Evolutionary conservation across 495 filamentous ascomycete genomes (phyloP).

Genomic region (Copromyces sp.): DNA sequence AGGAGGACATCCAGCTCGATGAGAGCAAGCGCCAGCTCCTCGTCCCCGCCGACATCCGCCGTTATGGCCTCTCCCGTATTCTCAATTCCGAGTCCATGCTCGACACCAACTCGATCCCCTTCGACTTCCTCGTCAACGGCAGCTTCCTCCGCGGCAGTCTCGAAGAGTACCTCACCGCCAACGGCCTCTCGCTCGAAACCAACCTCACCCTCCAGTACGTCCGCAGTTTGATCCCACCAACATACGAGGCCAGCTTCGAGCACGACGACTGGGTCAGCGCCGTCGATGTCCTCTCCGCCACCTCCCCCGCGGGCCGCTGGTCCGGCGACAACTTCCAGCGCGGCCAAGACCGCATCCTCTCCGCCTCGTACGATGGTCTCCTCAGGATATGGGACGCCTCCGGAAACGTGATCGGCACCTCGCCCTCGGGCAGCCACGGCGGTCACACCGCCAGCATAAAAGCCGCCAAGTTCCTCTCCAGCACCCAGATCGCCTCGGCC

Average conservation of each 20-base stretch:
- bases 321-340: slow-evolving; percentile 30
- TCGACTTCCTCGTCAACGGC: slow-evolving; percentile 93
- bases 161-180: slow-evolving; percentile 74
- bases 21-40: slow-evolving; percentile 43
- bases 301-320: slow-evolving; percentile 52
- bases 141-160: slow-evolving; percentile 79
- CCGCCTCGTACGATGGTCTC: slow-evolving; percentile 80
- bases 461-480: slow-evolving; percentile 67
- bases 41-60: slow-evolving; percentile 61
- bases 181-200: slow-evolving; percentile 81
- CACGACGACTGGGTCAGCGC: slow-evolving; percentile 94
- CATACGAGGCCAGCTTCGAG: slow-evolving; percentile 77
- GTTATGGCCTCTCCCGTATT: slow-evolving; percentile 84
- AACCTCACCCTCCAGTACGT: slow-evolving; percentile 87
- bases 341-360: slow-evolving; percentile 57
- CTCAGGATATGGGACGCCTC: slow-evolving; percentile 83
- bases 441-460: slow-evolving; percentile 72
- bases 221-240: slow-evolving; percentile 75
- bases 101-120: slow-evolving; percentile 68
- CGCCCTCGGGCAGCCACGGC: slow-evolving; percentile 47
- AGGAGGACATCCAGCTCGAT: slow-evolving; percentile 45
- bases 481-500: slow-evolving; percentile 64
- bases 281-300: slow-evolving; percentile 72
- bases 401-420: slow-evolving; percentile 64
- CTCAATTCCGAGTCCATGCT: slow-evolving; percentile 80